Evolutionary conservation across 2,329 filamentous ascomycete species (phyloP), one percentile per base, ranked within the genome.

Genomic region (Fusarium sp.): DNA sequence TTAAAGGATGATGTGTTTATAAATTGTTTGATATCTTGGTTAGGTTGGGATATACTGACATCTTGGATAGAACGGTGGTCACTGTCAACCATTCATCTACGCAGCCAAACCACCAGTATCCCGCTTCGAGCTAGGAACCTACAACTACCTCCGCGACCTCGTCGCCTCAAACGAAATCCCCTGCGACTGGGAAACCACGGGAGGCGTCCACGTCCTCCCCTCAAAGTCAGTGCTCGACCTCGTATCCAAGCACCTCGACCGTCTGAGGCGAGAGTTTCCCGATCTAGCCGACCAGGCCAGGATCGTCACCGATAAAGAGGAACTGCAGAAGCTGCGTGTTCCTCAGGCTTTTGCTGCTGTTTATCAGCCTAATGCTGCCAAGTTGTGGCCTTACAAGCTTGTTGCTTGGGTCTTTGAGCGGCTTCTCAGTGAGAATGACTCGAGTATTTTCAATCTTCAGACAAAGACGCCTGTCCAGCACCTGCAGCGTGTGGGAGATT

Each of bases 351-450:
- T 87, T 9, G 93, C 91, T 3, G 93, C 91, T 7, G 87, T 94
- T 5, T 83, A 92, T 18, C 92, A 92, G 70, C 84, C 85, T 45
- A 84, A 89, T 47, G 93, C 93, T 0, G 93, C 91, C 0, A 90
- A 90, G 75, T 80, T 94, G 54, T 95, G 93, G 93, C 94, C 94
- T 0, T 97, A 97, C 82, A 97, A 96, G 83, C 88, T 97, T 20
- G 91, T 97, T 2, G 85, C 90, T 1, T 92, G 91, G 82, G 86
- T 95, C 0, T 83, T 97, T 1, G 90, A 93, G 79, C 81, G 84
- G 10, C 86, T 94, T 0, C 78, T 90, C 1, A 71, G 66, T 31
- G 75, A 73, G 60, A 78, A 81, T 67, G 72, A 85, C 20, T 80
- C 81, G 2, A 82, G 79, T 3, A 80, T 78, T 11, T 90, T 95